These are phyloP conservation scores for Chrysosphaeria jannelii DNA, from an alignment of 2,329 filamentous ascomycete species.

Conservation along the genomic window DNA sequence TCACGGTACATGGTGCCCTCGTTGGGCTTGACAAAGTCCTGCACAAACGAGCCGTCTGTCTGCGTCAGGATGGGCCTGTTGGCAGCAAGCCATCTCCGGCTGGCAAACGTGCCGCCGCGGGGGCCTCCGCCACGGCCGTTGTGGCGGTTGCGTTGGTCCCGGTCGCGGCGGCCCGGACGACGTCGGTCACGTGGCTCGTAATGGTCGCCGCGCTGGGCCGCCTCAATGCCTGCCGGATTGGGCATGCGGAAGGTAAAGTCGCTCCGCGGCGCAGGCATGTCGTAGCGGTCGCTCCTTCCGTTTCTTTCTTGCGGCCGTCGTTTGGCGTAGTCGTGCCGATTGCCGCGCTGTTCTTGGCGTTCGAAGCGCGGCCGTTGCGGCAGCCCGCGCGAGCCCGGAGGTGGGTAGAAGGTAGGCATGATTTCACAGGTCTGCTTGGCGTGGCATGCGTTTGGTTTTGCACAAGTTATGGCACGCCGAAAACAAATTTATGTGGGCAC, in stretches of 20 bases:
- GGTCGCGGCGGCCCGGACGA: constrained; percentile 1
- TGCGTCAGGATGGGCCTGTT: constrained; percentile 19
- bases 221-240: constrained; percentile 17
- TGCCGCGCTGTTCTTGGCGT: too few relatives aligned
- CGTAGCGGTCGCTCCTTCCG: too few relatives aligned
- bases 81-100: constrained; percentile 12
- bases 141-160: constrained; percentile 1
- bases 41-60: constrained; percentile 11
- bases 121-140: constrained; percentile 1
- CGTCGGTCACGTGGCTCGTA: constrained; percentile 6
- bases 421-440: too few relatives aligned
- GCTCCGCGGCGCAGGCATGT: constrained; percentile 14
- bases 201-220: constrained; percentile 17
- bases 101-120: constrained; percentile 1
- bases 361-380: too few relatives aligned
- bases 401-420: too few relatives aligned
- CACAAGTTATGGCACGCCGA: too few relatives aligned
- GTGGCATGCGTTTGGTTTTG: too few relatives aligned
- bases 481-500: too few relatives aligned
- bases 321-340: too few relatives aligned
- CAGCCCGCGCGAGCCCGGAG: too few relatives aligned
- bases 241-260: constrained; percentile 26
- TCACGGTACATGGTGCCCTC: constrained; percentile 20
- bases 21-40: constrained; percentile 15
- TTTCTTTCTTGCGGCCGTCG: too few relatives aligned